Conservation (phyloP, 768 basidiomycete genomes). For the Inosperma sp. region DNA sequence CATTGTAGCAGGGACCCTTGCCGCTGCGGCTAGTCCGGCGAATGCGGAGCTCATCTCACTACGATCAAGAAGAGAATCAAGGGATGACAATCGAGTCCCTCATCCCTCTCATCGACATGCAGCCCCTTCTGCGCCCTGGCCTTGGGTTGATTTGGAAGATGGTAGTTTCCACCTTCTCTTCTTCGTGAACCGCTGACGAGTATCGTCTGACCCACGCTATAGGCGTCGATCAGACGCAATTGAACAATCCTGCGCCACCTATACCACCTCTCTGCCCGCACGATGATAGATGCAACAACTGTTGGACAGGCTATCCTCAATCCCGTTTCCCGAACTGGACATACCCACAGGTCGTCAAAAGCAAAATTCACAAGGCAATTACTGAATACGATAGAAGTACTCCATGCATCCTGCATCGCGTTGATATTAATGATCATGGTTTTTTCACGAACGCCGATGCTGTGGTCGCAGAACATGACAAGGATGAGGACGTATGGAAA, state of each 20-base stretch:
- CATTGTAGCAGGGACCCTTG: not conserved
- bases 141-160: conserved; percentile 42
- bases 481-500: conserved; percentile 36
- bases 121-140: conserved; percentile 45
- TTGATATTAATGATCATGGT: conserved; percentile 39
- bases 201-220: not conserved
- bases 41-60: conserved; percentile 6
- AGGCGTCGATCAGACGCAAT: conserved; percentile 36
- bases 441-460: conserved; percentile 31
- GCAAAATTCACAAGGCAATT: conserved; percentile 37
- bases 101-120: conserved; percentile 42
- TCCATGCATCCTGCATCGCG: conserved; percentile 33
- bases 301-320: conserved; percentile 42
- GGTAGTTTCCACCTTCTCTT: conserved; percentile 20
- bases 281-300: conserved; percentile 28
- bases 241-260: conserved; percentile 29
- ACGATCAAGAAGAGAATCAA: not conserved
- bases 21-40: conserved; percentile 2
- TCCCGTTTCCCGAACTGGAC: conserved; percentile 58
- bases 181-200: not conserved
- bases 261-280: conserved; percentile 38
- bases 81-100: conserved; percentile 7
- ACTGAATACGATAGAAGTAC: conserved; percentile 24
- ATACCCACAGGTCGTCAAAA: conserved; percentile 36
- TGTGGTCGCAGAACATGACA: conserved; percentile 19